Base-by-base conservation (phyloP, 1,139 yeast genomes). In the Saccharomyces pastorianus region DNA sequence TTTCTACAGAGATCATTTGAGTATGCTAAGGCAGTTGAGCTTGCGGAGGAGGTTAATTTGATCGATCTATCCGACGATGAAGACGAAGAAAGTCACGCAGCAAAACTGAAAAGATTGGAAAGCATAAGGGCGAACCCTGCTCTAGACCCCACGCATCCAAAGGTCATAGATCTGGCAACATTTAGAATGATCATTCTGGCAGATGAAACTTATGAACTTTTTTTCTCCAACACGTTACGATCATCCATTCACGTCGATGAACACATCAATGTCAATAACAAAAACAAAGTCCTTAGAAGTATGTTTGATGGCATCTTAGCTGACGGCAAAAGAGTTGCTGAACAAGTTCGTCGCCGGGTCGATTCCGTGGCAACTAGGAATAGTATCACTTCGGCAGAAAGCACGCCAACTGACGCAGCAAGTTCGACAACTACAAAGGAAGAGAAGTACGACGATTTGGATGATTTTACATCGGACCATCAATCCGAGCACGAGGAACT, bases 171-270 rank as follows among this genome's bases (percentile, higher is more conserved):
- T 53, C 74, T 91, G 29, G 91, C 98, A 0, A 90, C 96, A 0
- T 93, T 93, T 73, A 77, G 99, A 61, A 93, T 93, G 99, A 95
- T 93, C 1, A 75, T 93, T 2, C 76, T 93, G 14, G 97, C 98
- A 0, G 96, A 91, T 68, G 98, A 90, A 65, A 88, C 96, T 0
- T 85, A 90, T 61, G 98, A 93, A 68, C 74, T 86, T 46, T 81
- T 91, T 60, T 93, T 93, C 70, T 78, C 88, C 38, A 73, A 76
- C 27, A 86, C 91, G 1, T 76, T 85, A 49, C 78, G 85, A 53
- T 70, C 76, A 7, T 81, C 95, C 0, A 79, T 90, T 51, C 89
- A 86, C 63, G 75, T 90, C 46, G 81, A 83, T 44, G 81, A 82
- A 59, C 79, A 80, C 6, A 71, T 79, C 29, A 79, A 75, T 50